Base-by-base conservation (phyloP, 805 yeast genomes). In the Candida pseudofarinosa region DNA sequence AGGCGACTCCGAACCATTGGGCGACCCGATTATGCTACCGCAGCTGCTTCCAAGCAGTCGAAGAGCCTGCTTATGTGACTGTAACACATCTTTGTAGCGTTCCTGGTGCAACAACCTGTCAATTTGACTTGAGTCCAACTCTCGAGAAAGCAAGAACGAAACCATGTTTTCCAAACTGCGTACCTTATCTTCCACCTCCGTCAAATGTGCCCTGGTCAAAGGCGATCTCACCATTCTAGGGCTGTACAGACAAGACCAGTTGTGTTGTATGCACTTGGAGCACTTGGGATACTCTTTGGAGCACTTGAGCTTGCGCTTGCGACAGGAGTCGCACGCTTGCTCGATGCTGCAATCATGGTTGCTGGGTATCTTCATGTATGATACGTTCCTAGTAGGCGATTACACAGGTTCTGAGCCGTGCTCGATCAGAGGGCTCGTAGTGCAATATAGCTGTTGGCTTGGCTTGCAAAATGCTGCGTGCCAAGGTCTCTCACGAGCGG, bases 181-280 rank as follows among this genome's bases (percentile, higher is more conserved):
- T 23, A 65, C 64, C 43, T 58, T 55, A 43, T 69, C 74, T 60
- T 88, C 96, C 20, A 88, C 88, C 41, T 76, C 76, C 13, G 95
- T 87, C 50, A 88, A 65, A 63, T 86, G 84, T 3, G 85, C 88
- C 51, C 96, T 68, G 0, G 96, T 88, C 43, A 88, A 65, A 0
- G 96, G 96, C 3, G 91, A 81, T 42, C 96, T 69, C 28, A 84
- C 82, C 1, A 82, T 76, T 46, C 85, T 71, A 13, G 96, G 96
- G 17, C 90, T 82, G 56, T 88, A 88, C 1, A 77, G 64, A 60
- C 96, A 88, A 26, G 76, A 75, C 85, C 95, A 83, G 17, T 73
- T 69, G 56, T 85, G 88, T 42, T 76, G 79, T 5, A 72, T 60
- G 65, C 96, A 88, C 55, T 86, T 86, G 36, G 81, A 67, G 56